Evolutionary conservation across 106 monocot species (phyloP), one percentile per base, ranked within the genome.

Genomic region (Dioscorea alata): DNA sequence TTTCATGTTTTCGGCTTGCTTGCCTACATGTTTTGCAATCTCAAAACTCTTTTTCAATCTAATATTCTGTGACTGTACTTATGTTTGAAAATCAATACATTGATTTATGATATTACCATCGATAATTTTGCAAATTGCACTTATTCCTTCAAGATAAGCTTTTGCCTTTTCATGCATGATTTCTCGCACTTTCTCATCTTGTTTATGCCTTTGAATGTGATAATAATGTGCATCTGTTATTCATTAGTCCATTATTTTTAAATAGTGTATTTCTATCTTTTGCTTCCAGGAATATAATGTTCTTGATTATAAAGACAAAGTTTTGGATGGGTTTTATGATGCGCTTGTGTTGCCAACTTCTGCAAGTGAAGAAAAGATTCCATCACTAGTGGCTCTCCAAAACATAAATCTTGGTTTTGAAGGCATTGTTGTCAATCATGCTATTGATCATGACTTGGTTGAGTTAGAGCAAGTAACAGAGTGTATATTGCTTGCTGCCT

Each of bases 311-410:
- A 74, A 83, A 49, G 92, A 93, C 60, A 99, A 87, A 71, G 76
- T 99, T 60, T 70, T 83, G 57, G 97, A 99, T 83, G 97, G 97
- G 62, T 99, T 99, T 60, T 93, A 87, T 78, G 97, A 99, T 69
- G 83, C 93, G 73, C 86, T 90, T 77, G 79, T 69, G 33, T 73
- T 83, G 59, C 79, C 87, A 22, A 71, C 76, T 64, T 65, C 77
- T 57, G 42, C 76, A 51, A 79, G 71, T 17, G 79, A 77, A 21
- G 81, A 77, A 19, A 90, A 84, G 63, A 85, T 99, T 80, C 92
- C 97, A 28, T 78, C 85, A 20, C 85, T 99, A 18, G 51, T 78
- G 33, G 92, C 92, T 74, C 86, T 99, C 48, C 92, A 99, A 75
- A 75, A 84, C 51, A 87, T 92, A 4, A 90, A 99, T 80, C 92